Evolutionary conservation across 495 filamentous ascomycete species (phyloP).

Genomic region (Lichenothelia convexa): DNA sequence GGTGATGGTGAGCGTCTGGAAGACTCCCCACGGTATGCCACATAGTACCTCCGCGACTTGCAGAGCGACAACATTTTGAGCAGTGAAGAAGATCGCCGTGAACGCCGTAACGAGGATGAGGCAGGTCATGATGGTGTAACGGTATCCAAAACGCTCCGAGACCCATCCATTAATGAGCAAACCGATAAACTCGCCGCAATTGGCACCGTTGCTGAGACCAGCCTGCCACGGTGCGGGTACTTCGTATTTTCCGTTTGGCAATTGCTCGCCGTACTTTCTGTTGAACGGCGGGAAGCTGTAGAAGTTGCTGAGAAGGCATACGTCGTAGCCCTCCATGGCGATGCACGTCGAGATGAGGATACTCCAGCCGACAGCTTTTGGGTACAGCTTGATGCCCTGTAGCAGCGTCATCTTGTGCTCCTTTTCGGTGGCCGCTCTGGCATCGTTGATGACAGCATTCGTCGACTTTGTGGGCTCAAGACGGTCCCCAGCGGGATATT

Average conservation of each 20-base stretch:
- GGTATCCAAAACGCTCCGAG: constrained; percentile 58
- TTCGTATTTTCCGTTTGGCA: constrained; percentile 41
- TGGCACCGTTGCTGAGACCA: constrained; percentile 49
- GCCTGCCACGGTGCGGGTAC: constrained; percentile 60
- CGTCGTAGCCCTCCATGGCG: constrained; percentile 47
- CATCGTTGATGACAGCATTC: not conserved
- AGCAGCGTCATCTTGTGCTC: constrained; percentile 17
- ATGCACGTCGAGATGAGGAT: constrained; percentile 43
- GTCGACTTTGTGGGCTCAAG: not conserved
- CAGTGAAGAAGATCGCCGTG: constrained; percentile 62
- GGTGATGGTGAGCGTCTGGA: constrained; percentile 62
- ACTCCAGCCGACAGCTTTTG: constrained; percentile 41
- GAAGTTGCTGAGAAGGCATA: constrained; percentile 35
- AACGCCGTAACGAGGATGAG: constrained; percentile 47
- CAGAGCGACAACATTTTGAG: constrained; percentile 46
- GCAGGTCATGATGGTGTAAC: constrained; percentile 51
- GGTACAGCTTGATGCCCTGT: constrained; percentile 29
- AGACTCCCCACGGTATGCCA: constrained; percentile 68
- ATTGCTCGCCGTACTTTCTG: constrained; percentile 43
- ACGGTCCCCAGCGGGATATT: not conserved
- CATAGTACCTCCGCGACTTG: constrained; percentile 59
- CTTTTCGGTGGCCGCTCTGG: constrained; percentile 7
- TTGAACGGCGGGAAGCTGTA: constrained; percentile 34
- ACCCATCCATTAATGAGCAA: constrained; percentile 59
- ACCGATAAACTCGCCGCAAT: constrained; percentile 55